Evolutionary conservation across 2,329 filamentous ascomycete species (phyloP).

Genomic region (Corynespora cassiicola): DNA sequence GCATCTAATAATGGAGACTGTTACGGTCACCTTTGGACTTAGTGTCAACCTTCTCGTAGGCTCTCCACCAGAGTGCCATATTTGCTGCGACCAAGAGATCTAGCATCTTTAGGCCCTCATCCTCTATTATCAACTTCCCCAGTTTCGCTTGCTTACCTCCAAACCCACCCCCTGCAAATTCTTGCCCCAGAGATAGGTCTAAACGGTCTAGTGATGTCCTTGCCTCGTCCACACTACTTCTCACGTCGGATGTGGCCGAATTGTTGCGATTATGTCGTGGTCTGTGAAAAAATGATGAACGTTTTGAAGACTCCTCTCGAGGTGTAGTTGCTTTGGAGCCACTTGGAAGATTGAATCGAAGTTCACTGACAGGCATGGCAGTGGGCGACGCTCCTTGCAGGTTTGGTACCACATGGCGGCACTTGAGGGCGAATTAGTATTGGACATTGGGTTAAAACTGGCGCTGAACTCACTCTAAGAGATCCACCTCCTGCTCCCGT

Average conservation of each 20-base stretch:
- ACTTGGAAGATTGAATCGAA: constrained; percentile 86
- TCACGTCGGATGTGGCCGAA: constrained; percentile 32
- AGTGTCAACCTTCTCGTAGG: constrained; percentile 75
- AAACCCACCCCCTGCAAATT: constrained; percentile 85
- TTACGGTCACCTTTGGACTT: too few species aligned
- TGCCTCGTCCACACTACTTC: constrained; percentile 19
- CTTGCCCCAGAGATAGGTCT: constrained; percentile 78
- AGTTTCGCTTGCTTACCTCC: constrained; percentile 88
- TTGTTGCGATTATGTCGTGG: constrained; percentile 35
- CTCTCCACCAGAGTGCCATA: constrained; percentile 91
- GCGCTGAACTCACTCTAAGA: constrained; percentile 55
- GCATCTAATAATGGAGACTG: too few species aligned
- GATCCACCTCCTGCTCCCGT: constrained; percentile 78
- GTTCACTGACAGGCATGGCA: constrained; percentile 72
- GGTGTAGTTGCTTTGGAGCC: constrained; percentile 43
- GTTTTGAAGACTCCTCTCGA: constrained; percentile 37
- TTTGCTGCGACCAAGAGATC: constrained; percentile 92
- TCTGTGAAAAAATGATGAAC: constrained; percentile 43
- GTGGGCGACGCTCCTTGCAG: constrained; percentile 39
- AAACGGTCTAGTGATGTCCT: constrained; percentile 57
- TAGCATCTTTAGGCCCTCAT: constrained; percentile 93
- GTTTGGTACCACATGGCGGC: constrained; percentile 72
- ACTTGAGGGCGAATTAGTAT: constrained; percentile 46
- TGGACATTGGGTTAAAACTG: neutral
- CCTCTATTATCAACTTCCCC: constrained; percentile 87